Conservation (phyloP, 495 filamentous ascomycete genomes). For the Hypoxylon lenormandii region DNA sequence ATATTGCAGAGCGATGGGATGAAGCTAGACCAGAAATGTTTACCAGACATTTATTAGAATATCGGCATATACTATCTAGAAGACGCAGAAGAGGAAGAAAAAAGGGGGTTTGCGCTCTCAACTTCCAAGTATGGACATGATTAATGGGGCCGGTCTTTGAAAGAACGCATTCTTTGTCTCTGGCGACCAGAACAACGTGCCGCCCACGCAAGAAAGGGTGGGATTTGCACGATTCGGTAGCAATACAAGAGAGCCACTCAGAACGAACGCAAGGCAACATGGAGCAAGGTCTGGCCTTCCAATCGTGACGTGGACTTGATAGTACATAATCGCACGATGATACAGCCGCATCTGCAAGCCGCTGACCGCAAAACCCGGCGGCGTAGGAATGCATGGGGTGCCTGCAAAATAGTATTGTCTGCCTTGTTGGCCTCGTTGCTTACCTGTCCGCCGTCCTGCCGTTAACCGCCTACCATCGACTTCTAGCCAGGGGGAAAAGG, state of each 20-base stretch:
- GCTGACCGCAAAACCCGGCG: conserved; percentile 43
- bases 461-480: background rate
- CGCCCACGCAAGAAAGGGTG: conserved; percentile 41
- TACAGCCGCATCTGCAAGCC: conserved; percentile 49
- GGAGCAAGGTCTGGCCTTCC: conserved; percentile 40
- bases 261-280: conserved; percentile 30
- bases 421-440: conserved; percentile 36
- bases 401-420: conserved; percentile 23
- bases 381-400: conserved; percentile 36
- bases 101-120: conserved; percentile 7
- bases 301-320: conserved; percentile 43
- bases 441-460: background rate
- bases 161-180: conserved; percentile 33
- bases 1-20: no score
- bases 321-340: conserved; percentile 36
- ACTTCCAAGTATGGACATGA: conserved; percentile 34
- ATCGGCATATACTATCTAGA: background rate
- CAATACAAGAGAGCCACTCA: conserved; percentile 38
- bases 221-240: conserved; percentile 44
- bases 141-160: conserved; percentile 27
- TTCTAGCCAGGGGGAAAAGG: conserved; percentile 3
- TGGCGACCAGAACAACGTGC: no score
- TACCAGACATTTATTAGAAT: background rate
- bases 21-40: background rate
- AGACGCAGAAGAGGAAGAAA: background rate